Percentiles rank a stretch among this genome's conserved stretches.
Conservation (phyloP, 805 yeast species). For the Lachancea lanzarotensis region DNA sequence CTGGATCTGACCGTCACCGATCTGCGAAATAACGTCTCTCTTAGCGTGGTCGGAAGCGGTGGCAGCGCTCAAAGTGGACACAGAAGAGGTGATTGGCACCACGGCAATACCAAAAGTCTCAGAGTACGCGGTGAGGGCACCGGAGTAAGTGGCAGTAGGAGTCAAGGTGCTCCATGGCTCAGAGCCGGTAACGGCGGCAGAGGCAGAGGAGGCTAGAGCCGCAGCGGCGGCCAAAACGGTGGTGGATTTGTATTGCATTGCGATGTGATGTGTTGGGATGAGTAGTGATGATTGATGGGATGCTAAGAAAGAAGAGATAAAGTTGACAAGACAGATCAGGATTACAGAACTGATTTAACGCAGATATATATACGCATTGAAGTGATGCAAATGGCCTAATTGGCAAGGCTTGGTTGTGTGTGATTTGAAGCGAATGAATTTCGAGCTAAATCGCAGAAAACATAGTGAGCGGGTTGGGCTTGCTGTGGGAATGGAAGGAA, state of each 20-base stretch:
- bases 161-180: constrained; percentile 41
- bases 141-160: constrained; percentile 35
- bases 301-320: constrained; percentile 13
- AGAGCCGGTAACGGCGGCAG: constrained; percentile 35
- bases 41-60: constrained; percentile 32
- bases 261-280: too few species aligned
- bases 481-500: too few species aligned
- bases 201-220: constrained; percentile 34
- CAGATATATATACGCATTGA: constrained; percentile 25
- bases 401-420: constrained; percentile 12
- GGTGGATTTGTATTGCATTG: constrained; percentile 12
- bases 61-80: constrained; percentile 19
- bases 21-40: constrained; percentile 25
- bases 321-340: constrained; percentile 23
- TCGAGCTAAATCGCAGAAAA: too few species aligned
- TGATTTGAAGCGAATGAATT: not conserved
- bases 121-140: constrained; percentile 34
- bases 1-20: constrained; percentile 25
- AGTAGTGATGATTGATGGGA: constrained; percentile 14
- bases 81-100: constrained; percentile 31
- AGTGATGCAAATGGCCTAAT: too few species aligned
- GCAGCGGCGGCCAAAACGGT: constrained; percentile 31
- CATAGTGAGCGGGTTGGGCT: too few species aligned
- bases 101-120: constrained; percentile 41
- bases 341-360: constrained; percentile 16